Base-by-base conservation (phyloP, 345 rosid species). In the Gossypium turneri region DNA sequence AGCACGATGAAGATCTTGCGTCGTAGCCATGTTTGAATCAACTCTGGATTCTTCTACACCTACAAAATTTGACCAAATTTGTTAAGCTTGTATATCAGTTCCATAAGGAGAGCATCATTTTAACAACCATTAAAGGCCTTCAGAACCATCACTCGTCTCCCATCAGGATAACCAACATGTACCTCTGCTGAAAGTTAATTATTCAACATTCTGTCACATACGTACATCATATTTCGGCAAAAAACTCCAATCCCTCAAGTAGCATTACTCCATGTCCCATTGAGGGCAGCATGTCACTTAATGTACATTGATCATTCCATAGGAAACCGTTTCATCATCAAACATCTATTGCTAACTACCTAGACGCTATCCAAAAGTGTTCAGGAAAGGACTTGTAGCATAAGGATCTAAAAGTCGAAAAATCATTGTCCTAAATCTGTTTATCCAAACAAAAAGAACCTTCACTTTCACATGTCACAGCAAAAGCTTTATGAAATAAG, bases 1-100 rank as follows among this genome's bases (percentile, higher is more conserved):
- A 94, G 97, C 98, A 92, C 94, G 86, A 69, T 89, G 93, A 82
- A 86, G 70, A 75, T 89, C 89, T 80, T 83, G 93, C 44, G 92
- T 64, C n/a, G 78, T 77, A 73, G 83, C 90, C 85, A 80, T 79
- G 57, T 81, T 83, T 74, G 86, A 76, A 48, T 97, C 83, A 76
- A 88, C 75, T 60, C 81, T 68, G 20, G 90, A 77, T 78, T 84
- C 88, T 77, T 85, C 92, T 16, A 80, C 60, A 78, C 86, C 97
- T 94, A 84, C 73, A 76, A 74, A 61, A 56, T 74, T 75, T 24
- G 50, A 50, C 34, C 5, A 19, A 47, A 9, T 22, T 55, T 20
- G 51, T 34, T 77, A 57, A 76, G 75, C 34, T 60, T 47, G 81
- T 29, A 61, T 17, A 64, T 76, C 72, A 12, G 70, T 45, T 34